Evolutionary conservation across 208 protist species (phyloP).

Genomic region (Trypanosoma rangeli): DNA sequence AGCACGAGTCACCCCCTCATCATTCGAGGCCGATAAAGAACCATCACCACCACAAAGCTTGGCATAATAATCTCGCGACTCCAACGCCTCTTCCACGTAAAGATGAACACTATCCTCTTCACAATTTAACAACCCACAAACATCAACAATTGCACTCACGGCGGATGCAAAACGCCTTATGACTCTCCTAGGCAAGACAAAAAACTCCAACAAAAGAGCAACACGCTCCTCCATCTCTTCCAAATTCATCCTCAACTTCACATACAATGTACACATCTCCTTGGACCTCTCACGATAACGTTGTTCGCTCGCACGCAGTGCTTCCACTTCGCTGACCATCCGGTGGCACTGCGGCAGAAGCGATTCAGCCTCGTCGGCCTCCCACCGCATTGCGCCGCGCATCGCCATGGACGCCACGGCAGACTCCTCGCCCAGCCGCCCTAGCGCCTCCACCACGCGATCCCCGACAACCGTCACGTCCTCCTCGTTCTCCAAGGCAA

Average conservation of each 20-base stretch:
- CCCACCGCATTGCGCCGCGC: slow-evolving; percentile 5
- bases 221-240: slow-evolving; percentile 16
- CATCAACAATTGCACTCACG: background rate
- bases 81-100: background rate
- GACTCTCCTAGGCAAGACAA: background rate
- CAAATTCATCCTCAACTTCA: background rate
- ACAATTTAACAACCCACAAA: slow-evolving; percentile 18
- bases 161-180: background rate
- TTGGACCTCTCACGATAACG: background rate
- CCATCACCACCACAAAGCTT: slow-evolving; percentile 18
- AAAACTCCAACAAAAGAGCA: background rate
- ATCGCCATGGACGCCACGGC: slow-evolving; percentile 11
- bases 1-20: slow-evolving; percentile 7
- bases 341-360: slow-evolving; percentile 24
- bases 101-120: background rate
- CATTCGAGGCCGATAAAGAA: background rate
- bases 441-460: slow-evolving; percentile 18
- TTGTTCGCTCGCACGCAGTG: slow-evolving; percentile 6
- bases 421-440: background rate
- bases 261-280: background rate
- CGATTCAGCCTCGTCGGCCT: background rate
- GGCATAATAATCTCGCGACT: slow-evolving; percentile 4
- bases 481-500: background rate
- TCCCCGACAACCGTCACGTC: background rate
- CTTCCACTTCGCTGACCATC: slow-evolving; percentile 8